These are phyloP conservation scores for Verticillium dahliae DNA, from an alignment of 2,329 filamentous ascomycete species.

Conservation along the genomic window DNA sequence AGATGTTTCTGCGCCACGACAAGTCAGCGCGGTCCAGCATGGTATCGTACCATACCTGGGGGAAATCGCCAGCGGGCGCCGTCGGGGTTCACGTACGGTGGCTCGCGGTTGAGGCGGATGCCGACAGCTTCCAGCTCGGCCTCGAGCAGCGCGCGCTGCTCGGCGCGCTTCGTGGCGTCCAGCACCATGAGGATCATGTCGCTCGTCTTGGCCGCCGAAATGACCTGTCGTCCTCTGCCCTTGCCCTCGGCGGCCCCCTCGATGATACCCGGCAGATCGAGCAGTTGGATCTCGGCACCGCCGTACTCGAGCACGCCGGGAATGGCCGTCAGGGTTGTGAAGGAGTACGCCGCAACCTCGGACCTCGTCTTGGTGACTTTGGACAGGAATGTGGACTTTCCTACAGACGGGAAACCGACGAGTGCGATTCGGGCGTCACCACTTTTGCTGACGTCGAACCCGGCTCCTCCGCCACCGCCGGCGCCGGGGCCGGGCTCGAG, in stretches of 20 bases:
- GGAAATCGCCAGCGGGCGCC: background rate
- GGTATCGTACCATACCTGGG: too few species aligned
- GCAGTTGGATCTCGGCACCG: constrained; percentile 93
- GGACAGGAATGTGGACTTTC: constrained; percentile 97
- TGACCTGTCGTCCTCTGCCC: constrained; percentile 90
- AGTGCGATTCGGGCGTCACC: constrained; percentile 95
- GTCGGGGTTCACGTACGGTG: constrained; percentile 55
- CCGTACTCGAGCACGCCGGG: constrained; percentile 96
- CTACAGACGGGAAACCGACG: constrained; percentile 97
- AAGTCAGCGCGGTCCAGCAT: too few species aligned
- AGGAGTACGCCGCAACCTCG: constrained; percentile 91
- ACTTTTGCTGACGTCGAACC: constrained; percentile 92
- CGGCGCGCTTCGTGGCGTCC: constrained; percentile 92
- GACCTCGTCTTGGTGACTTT: constrained; percentile 98
- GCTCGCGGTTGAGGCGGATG: constrained; percentile 84
- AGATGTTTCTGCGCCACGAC: constrained; percentile 67
- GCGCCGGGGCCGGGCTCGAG: constrained; percentile 81
- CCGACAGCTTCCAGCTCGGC: constrained; percentile 92
- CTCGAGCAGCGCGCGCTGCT: constrained; percentile 85
- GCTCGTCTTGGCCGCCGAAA: constrained; percentile 96
- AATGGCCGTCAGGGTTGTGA: constrained; percentile 96
- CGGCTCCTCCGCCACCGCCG: constrained; percentile 70
- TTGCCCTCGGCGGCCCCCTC: constrained; percentile 95
- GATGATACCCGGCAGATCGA: constrained; percentile 97
- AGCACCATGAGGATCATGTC: constrained; percentile 95